Evolutionary conservation across 129 eudicot genomes (phyloP), one percentile per base, ranked within the genome.

Genomic region (Flaveria bidentis): DNA sequence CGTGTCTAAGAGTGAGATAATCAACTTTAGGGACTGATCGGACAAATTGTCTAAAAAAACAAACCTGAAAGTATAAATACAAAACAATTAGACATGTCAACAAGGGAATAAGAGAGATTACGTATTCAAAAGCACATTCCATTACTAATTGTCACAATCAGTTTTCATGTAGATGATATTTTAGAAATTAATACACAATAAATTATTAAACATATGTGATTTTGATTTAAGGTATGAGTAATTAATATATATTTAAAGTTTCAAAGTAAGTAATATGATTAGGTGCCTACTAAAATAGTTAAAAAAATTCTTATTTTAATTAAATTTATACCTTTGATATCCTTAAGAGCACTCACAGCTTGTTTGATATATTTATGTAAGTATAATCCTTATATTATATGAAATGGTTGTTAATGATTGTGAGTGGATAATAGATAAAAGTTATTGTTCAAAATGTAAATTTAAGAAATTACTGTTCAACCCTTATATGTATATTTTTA

Each of bases 1-100:
- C 93, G 56, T 86, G 88, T 26, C 93, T 76, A 17, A 88, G 69
- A 16, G 93, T 85, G 7, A 85, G 64, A 82, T 88, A 88, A 73
- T 88, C 93, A 17, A 86, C 88, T 79, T 85, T 88, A 15, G 82
- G 82, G 30, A 88, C 90, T 1, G 90, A 86, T 41, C 77, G 67
- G 18, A 69, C 49, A 65, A 88, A 88, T 49, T 88, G 93, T 72
- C 93, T 75, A 62, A 85, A 83, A 75, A 88, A 86, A 58, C 88
- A 85, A 16, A 81, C 93, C 93, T 88, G 49, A 39, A n/a, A 44
- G 3, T 8, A 10, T 51, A 69, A 9, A 58, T 26, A 17, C 17
- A 10, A 46, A 63, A 50, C 14, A 50, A 52, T 74, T 52, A 71
- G 45, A 50, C 17, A 73, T 49, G 11, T 1, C 41, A 36, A 36